Percentiles rank a stretch among this genome's conserved stretches.
Evolutionary conservation across 2,329 filamentous ascomycete species (phyloP).

Genomic region (Colletotrichum sp.): DNA sequence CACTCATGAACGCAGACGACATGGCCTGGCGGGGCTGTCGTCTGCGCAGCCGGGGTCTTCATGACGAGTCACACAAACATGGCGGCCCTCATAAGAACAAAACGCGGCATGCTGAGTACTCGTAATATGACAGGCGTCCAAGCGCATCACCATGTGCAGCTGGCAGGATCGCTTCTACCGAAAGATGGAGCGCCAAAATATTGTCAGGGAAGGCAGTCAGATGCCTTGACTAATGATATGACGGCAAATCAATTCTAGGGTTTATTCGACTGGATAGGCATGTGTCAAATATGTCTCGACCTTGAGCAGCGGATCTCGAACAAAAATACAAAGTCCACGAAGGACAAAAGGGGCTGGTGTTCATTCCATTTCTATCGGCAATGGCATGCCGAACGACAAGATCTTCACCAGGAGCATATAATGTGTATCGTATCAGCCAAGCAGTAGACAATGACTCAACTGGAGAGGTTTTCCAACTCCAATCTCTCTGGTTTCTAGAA

Average conservation of each 20-base stretch:
- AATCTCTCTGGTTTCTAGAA: not conserved
- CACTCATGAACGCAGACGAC: not conserved
- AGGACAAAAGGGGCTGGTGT: not conserved
- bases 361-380: not conserved
- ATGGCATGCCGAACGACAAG: not conserved
- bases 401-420: not conserved
- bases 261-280: not conserved
- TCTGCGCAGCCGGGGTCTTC: not conserved
- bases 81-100: not conserved
- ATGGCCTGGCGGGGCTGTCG: not conserved
- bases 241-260: not conserved
- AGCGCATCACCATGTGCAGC: not conserved
- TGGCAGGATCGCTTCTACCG: not conserved
- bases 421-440: not conserved
- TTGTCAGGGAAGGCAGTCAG: not conserved
- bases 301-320: not conserved
- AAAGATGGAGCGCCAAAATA: not conserved
- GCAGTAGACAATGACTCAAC: not conserved
- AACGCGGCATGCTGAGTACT: not conserved
- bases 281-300: not conserved
- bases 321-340: not conserved
- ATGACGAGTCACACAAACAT: not conserved
- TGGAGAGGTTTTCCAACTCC: not conserved
- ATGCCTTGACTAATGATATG: not conserved
- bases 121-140: slow-evolving; percentile 1